phyloP scores from a whole-genome alignment of 1,284 basidiomycete species.

The Sutorius eximius region DNA sequence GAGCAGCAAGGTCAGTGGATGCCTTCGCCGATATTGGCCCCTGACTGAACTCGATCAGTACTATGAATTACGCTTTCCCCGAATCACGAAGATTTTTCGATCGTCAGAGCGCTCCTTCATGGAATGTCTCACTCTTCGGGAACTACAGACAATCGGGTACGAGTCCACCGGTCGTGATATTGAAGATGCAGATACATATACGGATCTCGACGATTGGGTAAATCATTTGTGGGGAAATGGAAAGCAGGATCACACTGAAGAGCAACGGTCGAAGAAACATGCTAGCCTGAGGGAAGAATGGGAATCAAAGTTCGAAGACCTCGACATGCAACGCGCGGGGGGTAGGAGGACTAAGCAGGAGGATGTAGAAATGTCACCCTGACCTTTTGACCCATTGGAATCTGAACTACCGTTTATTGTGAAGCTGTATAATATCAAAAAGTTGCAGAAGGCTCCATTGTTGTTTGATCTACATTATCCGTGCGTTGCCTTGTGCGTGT shows the following conservation, averaged over 20 bases:
- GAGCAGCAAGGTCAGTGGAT: slow-evolving; percentile 48
- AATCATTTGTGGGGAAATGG: slow-evolving; percentile 29
- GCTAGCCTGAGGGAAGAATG: slow-evolving; percentile 27
- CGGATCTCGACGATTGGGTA: slow-evolving; percentile 39
- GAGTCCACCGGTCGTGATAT: slow-evolving; percentile 51
- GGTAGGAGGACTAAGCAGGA: slow-evolving; percentile 18
- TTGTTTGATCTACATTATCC: not conserved
- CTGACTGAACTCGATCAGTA: slow-evolving; percentile 44
- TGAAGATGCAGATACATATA: slow-evolving; percentile 30
- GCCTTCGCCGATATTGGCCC: not conserved
- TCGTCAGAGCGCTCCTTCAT: slow-evolving; percentile 61
- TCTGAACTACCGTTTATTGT: not conserved
- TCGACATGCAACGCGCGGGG: slow-evolving; percentile 23
- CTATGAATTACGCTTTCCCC: slow-evolving; percentile 82
- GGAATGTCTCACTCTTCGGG: slow-evolving; percentile 48
- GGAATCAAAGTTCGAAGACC: slow-evolving; percentile 28
- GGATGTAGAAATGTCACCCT: slow-evolving; percentile 32
- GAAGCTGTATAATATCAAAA: not conserved
- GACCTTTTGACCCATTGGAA: slow-evolving; percentile 1
- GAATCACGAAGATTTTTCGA: slow-evolving; percentile 68
- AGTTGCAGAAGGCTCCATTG: not conserved
- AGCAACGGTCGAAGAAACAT: slow-evolving; percentile 15
- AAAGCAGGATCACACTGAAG: slow-evolving; percentile 14
- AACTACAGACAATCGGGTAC: slow-evolving; percentile 52
- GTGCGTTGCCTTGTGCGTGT: not conserved